Evolutionary conservation across 345 rosid species (phyloP).

Genomic region (Melastoma malabathricum): DNA sequence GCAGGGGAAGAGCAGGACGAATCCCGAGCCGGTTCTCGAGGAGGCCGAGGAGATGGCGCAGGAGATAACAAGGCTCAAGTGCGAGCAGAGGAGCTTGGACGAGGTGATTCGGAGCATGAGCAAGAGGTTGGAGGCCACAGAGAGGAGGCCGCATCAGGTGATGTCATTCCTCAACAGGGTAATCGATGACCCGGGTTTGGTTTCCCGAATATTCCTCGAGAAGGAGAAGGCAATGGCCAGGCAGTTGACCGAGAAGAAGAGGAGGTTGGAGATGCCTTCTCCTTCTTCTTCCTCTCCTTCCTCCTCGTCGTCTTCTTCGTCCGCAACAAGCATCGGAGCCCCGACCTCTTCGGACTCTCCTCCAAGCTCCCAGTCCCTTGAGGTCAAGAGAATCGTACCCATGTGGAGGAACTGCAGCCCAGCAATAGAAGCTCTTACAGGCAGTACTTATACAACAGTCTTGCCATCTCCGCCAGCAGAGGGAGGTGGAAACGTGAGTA

Average conservation of each 20-base stretch:
- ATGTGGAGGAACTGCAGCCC: no score
- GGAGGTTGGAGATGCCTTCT: constrained; percentile 21
- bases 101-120: constrained; percentile 51
- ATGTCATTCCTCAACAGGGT: constrained; percentile 65
- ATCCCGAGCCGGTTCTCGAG: constrained; percentile 2
- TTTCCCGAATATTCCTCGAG: constrained; percentile 47
- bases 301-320: no score
- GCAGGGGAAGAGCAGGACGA: constrained; percentile 15
- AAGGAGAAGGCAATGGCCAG: constrained; percentile 20
- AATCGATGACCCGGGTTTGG: constrained; percentile 58
- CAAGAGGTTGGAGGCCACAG: constrained; percentile 58
- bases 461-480: no score
- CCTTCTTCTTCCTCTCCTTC: no score
- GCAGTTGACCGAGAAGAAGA: constrained; percentile 26
- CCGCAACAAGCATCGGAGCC: no score
- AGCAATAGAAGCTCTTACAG: no score
- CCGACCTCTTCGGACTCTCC: no score
- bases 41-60: constrained; percentile 45
- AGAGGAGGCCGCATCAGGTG: constrained; percentile 80
- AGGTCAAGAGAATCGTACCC: no score
- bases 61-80: constrained; percentile 64
- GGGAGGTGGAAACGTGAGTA: no score
- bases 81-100: constrained; percentile 50
- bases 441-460: no score
- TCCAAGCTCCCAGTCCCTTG: no score